Evolutionary conservation across 2,329 filamentous ascomycete genomes (phyloP), one percentile per base, ranked within the genome.

Genomic region (Colletotrichum liriopes): DNA sequence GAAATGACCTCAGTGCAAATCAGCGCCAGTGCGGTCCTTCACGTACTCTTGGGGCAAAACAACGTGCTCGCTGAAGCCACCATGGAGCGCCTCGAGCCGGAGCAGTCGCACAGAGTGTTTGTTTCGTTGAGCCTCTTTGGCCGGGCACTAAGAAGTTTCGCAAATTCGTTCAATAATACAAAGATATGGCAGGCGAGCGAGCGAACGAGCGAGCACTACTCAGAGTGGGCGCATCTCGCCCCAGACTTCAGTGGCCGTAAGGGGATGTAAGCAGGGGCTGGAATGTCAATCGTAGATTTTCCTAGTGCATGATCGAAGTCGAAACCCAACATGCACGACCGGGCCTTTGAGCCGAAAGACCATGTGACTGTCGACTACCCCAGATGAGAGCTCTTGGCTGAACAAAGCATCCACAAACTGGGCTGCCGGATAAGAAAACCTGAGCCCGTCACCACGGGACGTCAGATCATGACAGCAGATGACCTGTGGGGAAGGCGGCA

Each of bases 341-440:
- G 43, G 61, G 14, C n/a, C 35, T 52, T 14, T 11, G 43, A 65
- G 43, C 61, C 66, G 26, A 59, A 37, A 18, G 20, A 26, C 32
- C 18, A 49, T 37, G 11, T 32, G 23, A 20, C 9, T 65, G 49
- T 64, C 29, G 16, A 55, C 26, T 55, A 14, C 43, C 45, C 51
- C 41, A 35, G 41, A 16, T 23, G 29, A 51, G 41, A 23, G 23
- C 43, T 55, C 12, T 20, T 14, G 32, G 39, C 45, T 18, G 49
- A 65, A 16, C 20, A 16, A 39, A 9, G 14, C 23, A 55, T 41
- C 47, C 49, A 54, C 23, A 56, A 39, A 45, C 23, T 54, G 39
- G 55, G 32, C 47, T 55, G 23, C 41, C 18, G 29, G 49, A 35
- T 14, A 26, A 66, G 54, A 45, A 35, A 26, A 37, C 32, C 32